Base-by-base conservation (phyloP, 2,329 filamentous ascomycete genomes). In the Fusarium phyllophilum region DNA sequence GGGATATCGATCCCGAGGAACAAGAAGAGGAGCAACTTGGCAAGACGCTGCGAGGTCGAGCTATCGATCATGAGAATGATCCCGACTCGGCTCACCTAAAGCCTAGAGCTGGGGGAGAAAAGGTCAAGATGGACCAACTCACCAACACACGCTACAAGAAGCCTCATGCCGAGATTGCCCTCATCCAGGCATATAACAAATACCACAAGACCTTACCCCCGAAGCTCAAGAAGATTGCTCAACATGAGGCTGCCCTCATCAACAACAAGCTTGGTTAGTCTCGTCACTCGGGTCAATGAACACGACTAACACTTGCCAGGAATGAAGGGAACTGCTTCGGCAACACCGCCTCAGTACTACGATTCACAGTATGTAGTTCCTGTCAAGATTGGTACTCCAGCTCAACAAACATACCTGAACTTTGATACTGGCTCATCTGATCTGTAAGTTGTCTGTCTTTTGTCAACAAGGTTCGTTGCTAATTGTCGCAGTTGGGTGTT, bases 361-460 rank as follows among this genome's bases (percentile, higher is more conserved):
- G 90, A 92, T 72, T 82, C 83, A 8, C 86, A 91, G 78, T 92
- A 91, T 65, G 82, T 91, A 36, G 86, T 88, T 63, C 89, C 91
- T 0, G 89, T 94, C 52, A 86, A 84, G 5, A 84, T 94, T 70
- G 93, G 92, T 49, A 87, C 78, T 3, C 86, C 86, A 11, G 73
- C 80, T 11, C 89, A 91, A 75, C 88, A 84, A 7, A 79, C 94
- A 71, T 87, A 90, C 67, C 80, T 95, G 68, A 91, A 94, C 79
- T 88, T 95, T 68, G 93, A 95, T 74, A 95, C 93, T 20, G 83
- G 83, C 8, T 84, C 83, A 18, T 75, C 91, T 86, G 71, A 92
- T 85, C 72, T 84, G 82, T 83, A 77, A 78, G 81, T 65, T 26
- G 11, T 2, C 26, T 11, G 8, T n/a, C 12, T 4, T 15, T 20